Base-by-base conservation (phyloP, 148 eudicot genomes). In the Camellia japonica region DNA sequence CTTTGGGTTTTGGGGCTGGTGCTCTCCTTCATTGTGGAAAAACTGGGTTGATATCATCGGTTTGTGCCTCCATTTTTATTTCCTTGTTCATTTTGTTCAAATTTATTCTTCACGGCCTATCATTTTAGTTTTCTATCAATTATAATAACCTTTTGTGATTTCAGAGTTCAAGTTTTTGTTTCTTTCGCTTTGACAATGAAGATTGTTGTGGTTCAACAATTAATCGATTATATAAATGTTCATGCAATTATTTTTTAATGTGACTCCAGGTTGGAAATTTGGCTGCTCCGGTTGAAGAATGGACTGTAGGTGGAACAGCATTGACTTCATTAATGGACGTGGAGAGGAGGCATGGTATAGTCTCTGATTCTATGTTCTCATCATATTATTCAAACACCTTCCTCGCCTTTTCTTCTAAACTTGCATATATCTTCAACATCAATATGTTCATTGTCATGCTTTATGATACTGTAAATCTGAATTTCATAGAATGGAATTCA, bases 271-370 rank as follows among this genome's bases (percentile, higher is more conserved):
- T 96, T 6, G 97, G 93, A 46, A 96, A 96, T 83, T 91, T 96
- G 85, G 91, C 93, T 76, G 95, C 98, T 73, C 98, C 99, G 4
- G 99, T 94, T 78, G 91, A 91, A 75, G 95, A 96, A 79, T 96
- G 99, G 99, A 96, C 98, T 74, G 98, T 94, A 80, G 98, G 99
- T 73, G 99, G 99, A 86, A 96, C 99, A 71, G 95, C 98, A 83
- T 86, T 96, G 88, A 96, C 99, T 77, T 73, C 98, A 65, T 77
- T 96, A 52, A 96, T 96, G 99, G 99, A 96, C 77, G 99, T 96
- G 47, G 99, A 96, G 84, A 94, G 99, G 89, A 96, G 98, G 92
- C 99, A 96, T 74, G 99, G 99, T 96, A 90, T 20, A 38, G 46
- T 61, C 63, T 10, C 59, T 68, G 68, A 19, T 44, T 56, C 23